These are phyloP conservation scores for Populus tremula DNA, from an alignment of 345 rosid genomes.

Conservation along the genomic window DNA sequence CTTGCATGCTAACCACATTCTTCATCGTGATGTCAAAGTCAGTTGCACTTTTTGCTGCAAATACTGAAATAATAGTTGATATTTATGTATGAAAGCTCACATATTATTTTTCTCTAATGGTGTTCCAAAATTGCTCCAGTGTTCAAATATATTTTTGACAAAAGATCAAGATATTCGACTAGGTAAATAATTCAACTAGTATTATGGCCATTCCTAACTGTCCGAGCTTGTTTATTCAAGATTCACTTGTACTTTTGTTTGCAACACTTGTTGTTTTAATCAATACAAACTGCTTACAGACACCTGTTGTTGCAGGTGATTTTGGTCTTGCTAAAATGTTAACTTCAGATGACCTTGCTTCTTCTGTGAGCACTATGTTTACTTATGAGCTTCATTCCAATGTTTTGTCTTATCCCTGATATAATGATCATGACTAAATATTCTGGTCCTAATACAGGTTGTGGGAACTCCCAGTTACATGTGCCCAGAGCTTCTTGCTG, in stretches of 20 bases:
- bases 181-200: conserved; percentile 45
- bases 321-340: conserved; percentile 96
- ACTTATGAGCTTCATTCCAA: conserved; percentile 1
- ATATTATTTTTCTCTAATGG: conserved; percentile 12
- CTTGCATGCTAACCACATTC: conserved; percentile 89
- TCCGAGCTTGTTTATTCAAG: not conserved
- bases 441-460: conserved; percentile 42
- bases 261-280: not conserved
- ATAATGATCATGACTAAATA: not conserved
- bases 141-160: conserved; percentile 93
- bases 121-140: conserved; percentile 44
- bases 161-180: conserved; percentile 85
- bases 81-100: not conserved
- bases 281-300: conserved; percentile 5
- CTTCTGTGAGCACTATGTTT: conserved; percentile 64
- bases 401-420: conserved; percentile 5
- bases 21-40: conserved; percentile 99
- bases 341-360: conserved; percentile 93
- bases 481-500: conserved; percentile 99
- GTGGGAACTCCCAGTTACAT: conserved; percentile 99
- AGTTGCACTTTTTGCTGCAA: conserved; percentile 18
- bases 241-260: conserved; percentile 6
- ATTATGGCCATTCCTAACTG: not conserved
- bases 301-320: conserved; percentile 34
- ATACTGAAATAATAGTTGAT: not conserved